phyloP scores from a whole-genome alignment of 1,284 basidiomycete genomes.

The Ceratobasidium sp. region DNA sequence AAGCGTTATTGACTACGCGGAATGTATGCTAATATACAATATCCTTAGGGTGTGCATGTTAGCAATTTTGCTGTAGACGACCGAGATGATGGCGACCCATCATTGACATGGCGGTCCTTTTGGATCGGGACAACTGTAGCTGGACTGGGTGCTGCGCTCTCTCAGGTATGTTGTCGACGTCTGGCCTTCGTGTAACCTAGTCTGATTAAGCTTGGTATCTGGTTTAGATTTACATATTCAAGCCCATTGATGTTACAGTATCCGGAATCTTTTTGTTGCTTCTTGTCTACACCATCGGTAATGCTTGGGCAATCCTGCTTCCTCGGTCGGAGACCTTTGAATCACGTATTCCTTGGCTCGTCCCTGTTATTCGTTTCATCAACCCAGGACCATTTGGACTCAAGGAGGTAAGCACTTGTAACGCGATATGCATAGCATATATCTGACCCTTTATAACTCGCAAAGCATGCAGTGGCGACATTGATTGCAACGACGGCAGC shows the following conservation, averaged over 20 bases:
- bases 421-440: neutral
- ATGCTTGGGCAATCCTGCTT: constrained; percentile 60
- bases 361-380: constrained; percentile 59
- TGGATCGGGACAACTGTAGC: constrained; percentile 67
- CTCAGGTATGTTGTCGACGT: constrained; percentile 55
- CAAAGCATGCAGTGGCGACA: constrained; percentile 67
- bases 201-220: constrained; percentile 41
- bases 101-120: constrained; percentile 68
- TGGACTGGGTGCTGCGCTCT: constrained; percentile 63
- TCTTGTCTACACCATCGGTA: constrained; percentile 65
- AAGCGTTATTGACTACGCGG: neutral
- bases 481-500: constrained; percentile 70
- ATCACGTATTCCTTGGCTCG: constrained; percentile 58
- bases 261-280: constrained; percentile 70
- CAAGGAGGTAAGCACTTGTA: constrained; percentile 62
- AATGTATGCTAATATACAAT: constrained; percentile 43
- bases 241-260: constrained; percentile 64
- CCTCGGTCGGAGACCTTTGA: constrained; percentile 55
- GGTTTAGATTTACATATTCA: constrained; percentile 68
- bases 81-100: constrained; percentile 69
- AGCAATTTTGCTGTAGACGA: constrained; percentile 67
- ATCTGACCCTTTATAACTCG: constrained; percentile 41
- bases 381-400: constrained; percentile 69
- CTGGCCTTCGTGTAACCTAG: constrained; percentile 41
- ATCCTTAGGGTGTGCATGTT: constrained; percentile 63